Evolutionary conservation across 495 filamentous ascomycete genomes (phyloP).

Genomic region (Chlorociboria aeruginascens): DNA sequence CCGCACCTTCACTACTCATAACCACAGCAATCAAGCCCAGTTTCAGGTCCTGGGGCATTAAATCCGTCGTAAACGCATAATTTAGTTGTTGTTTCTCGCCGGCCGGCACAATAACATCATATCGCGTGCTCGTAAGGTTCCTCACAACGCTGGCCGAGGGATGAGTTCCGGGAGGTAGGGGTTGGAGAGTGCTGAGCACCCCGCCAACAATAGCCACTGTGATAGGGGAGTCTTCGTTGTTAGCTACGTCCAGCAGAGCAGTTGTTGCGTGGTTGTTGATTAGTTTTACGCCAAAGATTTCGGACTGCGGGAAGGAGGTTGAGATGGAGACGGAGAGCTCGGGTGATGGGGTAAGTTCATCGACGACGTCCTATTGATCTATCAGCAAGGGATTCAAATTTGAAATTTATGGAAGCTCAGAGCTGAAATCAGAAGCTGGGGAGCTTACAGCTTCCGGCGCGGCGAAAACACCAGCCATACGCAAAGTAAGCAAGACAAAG

Average conservation of each 20-base stretch:
- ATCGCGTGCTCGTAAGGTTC: constrained; percentile 71
- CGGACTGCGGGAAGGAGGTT: constrained; percentile 73
- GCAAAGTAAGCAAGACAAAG: constrained; percentile 58
- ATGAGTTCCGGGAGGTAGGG: constrained; percentile 35
- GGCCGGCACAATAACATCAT: constrained; percentile 64
- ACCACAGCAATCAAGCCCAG: constrained; percentile 65
- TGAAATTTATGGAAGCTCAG: constrained; percentile 17
- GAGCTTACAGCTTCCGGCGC: constrained; percentile 44
- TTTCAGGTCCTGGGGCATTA: constrained; percentile 82
- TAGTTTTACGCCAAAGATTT: constrained; percentile 91
- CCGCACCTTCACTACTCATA: constrained; percentile 46
- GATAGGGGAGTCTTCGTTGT: constrained; percentile 69
- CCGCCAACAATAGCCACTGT: constrained; percentile 69
- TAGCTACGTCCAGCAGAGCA: constrained; percentile 69
- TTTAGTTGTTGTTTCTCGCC: constrained; percentile 64
- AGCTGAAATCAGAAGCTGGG: constrained; percentile 10
- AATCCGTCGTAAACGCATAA: constrained; percentile 79
- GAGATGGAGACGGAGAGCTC: constrained; percentile 62
- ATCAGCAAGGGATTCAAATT: no score
- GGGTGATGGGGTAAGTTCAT: constrained; percentile 14
- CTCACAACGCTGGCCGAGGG: constrained; percentile 48
- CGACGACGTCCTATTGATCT: no score
- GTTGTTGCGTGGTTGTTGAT: constrained; percentile 85
- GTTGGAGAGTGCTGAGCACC: constrained; percentile 47
- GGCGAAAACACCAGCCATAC: constrained; percentile 49